phyloP scores from a whole-genome alignment of 2,329 filamentous ascomycete species.

The Venturia effusa region DNA sequence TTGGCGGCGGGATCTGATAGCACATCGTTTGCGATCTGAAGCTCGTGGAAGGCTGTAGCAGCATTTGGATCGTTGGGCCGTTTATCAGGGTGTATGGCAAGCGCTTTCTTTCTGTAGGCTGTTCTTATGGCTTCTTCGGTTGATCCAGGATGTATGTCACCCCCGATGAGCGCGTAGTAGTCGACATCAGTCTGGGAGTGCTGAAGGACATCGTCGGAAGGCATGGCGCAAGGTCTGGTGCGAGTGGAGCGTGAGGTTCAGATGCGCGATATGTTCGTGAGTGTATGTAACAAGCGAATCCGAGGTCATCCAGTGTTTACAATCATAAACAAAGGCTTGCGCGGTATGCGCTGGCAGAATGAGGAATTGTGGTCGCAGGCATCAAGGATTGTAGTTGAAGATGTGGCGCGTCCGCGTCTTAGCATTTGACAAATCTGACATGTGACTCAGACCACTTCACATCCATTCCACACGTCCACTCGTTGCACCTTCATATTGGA shows the following conservation, averaged over 20 bases:
- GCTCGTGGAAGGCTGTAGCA: conserved; percentile 63
- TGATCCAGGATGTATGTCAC: conserved; percentile 46
- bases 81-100: conserved; percentile 95
- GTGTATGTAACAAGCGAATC: not conserved
- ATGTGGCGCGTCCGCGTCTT: not conserved
- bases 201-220: conserved; percentile 31
- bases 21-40: conserved; percentile 79
- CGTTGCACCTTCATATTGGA: too few relatives aligned
- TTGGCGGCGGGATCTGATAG: conserved; percentile 61
- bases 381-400: not conserved
- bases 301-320: not conserved
- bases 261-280: not conserved
- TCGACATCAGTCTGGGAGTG: conserved; percentile 40
- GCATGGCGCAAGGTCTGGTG: conserved; percentile 19
- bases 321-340: not conserved
- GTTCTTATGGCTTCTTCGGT: conserved; percentile 65
- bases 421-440: not conserved
- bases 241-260: not conserved
- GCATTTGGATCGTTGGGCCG: conserved; percentile 49
- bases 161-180: conserved; percentile 65
- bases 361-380: not conserved
- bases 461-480: too few relatives aligned
- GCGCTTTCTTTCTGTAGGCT: conserved; percentile 72
- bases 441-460: not conserved
- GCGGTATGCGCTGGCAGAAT: not conserved